These are phyloP conservation scores for Pleurotus citrinopileatus DNA, from an alignment of 768 basidiomycete genomes.

Conservation along the genomic window DNA sequence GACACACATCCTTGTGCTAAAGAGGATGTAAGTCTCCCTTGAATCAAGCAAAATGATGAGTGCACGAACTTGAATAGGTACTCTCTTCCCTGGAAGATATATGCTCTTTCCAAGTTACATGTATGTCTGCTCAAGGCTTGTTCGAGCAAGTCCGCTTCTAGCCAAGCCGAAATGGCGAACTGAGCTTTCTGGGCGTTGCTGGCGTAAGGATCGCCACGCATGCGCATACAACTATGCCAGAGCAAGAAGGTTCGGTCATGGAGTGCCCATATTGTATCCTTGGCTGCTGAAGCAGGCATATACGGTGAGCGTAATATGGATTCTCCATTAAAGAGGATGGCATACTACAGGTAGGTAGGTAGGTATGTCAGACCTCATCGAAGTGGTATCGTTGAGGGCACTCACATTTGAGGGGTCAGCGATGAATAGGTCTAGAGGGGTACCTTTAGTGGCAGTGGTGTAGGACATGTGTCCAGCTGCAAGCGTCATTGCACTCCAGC, in stretches of 20 bases:
- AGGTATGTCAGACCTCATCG: neutral
- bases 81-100: conserved; percentile 68
- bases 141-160: conserved; percentile 68
- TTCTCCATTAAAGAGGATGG: conserved; percentile 77
- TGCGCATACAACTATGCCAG: conserved; percentile 71
- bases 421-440: conserved; percentile 50
- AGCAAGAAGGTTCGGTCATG: conserved; percentile 66
- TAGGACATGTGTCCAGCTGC: conserved; percentile 65
- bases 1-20: conserved; percentile 67
- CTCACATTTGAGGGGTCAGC: conserved; percentile 66
- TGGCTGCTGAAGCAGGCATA: conserved; percentile 33
- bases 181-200: conserved; percentile 52
- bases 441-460: conserved; percentile 39
- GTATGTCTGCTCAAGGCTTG: conserved; percentile 58
- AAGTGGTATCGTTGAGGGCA: conserved; percentile 10
- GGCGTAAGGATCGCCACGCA: conserved; percentile 41
- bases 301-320: conserved; percentile 37
- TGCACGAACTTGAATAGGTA: conserved; percentile 73
- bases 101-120: conserved; percentile 65
- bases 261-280: conserved; percentile 75
- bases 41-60: neutral
- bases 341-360: conserved; percentile 42
- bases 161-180: conserved; percentile 68
- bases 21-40: conserved; percentile 11
- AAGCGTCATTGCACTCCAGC: conserved; percentile 69